These are phyloP conservation scores for Trichosporon sp. DNA, from an alignment of 1,284 basidiomycete species.

Conservation along the genomic window DNA sequence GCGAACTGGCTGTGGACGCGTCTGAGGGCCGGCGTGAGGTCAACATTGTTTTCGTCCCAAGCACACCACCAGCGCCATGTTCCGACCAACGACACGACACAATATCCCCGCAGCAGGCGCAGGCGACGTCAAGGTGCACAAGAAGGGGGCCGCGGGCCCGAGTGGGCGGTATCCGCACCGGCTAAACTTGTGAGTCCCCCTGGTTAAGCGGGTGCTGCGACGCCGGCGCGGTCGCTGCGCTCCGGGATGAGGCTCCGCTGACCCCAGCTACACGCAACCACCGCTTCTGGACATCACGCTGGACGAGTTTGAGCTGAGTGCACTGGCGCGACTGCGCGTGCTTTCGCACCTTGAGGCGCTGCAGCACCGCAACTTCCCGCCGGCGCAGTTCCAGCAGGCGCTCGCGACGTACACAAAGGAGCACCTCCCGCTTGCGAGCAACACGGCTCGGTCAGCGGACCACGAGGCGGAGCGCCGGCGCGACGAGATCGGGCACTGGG, in stretches of 20 bases:
- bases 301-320: slow-evolving; percentile 92
- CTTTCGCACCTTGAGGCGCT: slow-evolving; percentile 90
- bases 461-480: slow-evolving; percentile 66
- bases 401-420: slow-evolving; percentile 41
- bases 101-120: slow-evolving; percentile 19
- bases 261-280: slow-evolving; percentile 72
- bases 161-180: slow-evolving; percentile 58
- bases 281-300: slow-evolving; percentile 86
- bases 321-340: slow-evolving; percentile 76
- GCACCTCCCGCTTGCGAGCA: slow-evolving; percentile 58
- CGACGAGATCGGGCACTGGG: slow-evolving; percentile 93
- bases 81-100: slow-evolving; percentile 38
- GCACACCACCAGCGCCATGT: slow-evolving; percentile 26
- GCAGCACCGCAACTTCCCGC: slow-evolving; percentile 49
- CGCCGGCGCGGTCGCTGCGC: neutral
- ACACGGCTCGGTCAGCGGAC: slow-evolving; percentile 55
- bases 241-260: neutral
- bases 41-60: slow-evolving; percentile 5
- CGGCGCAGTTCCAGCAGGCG: slow-evolving; percentile 34
- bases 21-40: neutral
- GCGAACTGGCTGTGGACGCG: neutral
- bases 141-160: slow-evolving; percentile 26
- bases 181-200: slow-evolving; percentile 68
- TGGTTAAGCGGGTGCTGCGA: too few relatives aligned
- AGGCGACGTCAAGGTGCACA: slow-evolving; percentile 42